These are phyloP conservation scores for Gelatoporia subvermispora DNA, from an alignment of 768 basidiomycete species.

Conservation along the genomic window DNA sequence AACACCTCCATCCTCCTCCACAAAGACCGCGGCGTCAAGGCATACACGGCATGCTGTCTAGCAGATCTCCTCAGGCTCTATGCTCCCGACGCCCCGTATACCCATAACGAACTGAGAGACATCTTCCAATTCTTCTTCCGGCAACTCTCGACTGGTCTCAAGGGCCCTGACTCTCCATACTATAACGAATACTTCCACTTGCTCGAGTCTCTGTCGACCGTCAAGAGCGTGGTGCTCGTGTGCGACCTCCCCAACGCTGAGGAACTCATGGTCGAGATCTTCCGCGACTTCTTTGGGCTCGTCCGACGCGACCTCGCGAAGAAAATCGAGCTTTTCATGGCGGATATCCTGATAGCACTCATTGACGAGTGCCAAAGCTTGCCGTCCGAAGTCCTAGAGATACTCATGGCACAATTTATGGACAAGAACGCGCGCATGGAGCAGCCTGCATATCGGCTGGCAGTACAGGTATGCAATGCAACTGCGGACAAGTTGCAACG, in stretches of 20 bases:
- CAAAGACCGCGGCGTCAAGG: constrained; percentile 95
- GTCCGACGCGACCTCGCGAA: constrained; percentile 70
- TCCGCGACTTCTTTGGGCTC: constrained; percentile 77
- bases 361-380: constrained; percentile 81
- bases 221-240: constrained; percentile 91
- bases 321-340: constrained; percentile 80
- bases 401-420: constrained; percentile 80
- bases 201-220: constrained; percentile 88
- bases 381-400: constrained; percentile 76
- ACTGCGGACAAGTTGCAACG: constrained; percentile 86
- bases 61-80: constrained; percentile 91
- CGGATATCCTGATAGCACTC: constrained; percentile 86
- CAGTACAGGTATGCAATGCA: constrained; percentile 78
- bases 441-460: constrained; percentile 75
- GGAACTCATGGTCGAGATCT: constrained; percentile 77
- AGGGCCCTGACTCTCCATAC: constrained; percentile 73
- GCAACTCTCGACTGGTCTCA: constrained; percentile 74
- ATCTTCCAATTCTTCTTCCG: constrained; percentile 96
- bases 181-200: constrained; percentile 93
- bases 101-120: constrained; percentile 80
- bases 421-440: constrained; percentile 68
- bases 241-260: constrained; percentile 88
- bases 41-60: constrained; percentile 89
- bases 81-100: constrained; percentile 97
- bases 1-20: constrained; percentile 78